Conservation (phyloP, 2,329 filamentous ascomycete genomes). For the Trichoderma oligosporum region DNA sequence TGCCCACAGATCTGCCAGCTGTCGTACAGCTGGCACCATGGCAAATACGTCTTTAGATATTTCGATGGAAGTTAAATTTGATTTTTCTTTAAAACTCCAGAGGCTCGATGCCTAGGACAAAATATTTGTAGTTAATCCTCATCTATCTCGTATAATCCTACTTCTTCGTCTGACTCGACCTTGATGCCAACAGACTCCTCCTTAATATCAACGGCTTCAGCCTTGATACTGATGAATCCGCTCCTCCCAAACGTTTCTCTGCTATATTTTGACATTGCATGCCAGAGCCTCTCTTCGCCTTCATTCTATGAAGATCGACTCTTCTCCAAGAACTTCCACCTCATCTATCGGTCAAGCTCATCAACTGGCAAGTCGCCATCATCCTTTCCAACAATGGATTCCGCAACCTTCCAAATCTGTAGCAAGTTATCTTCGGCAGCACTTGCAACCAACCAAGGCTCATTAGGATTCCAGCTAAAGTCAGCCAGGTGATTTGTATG, state of each 20-base stretch:
- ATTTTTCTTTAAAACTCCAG: constrained; percentile 1
- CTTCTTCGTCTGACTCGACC: neutral
- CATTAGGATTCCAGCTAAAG: constrained; percentile 96
- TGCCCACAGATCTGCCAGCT: constrained; percentile 3
- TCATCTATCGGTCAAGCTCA: constrained; percentile 64
- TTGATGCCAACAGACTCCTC: neutral
- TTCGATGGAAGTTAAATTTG: constrained; percentile 3
- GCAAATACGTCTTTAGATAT: neutral
- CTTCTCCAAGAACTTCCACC: constrained; percentile 34
- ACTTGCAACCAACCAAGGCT: constrained; percentile 93
- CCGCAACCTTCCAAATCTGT: constrained; percentile 87
- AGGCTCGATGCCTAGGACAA: neutral
- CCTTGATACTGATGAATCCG: neutral
- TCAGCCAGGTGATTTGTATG: constrained; percentile 96
- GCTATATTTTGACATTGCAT: constrained; percentile 22
- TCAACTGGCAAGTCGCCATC: constrained; percentile 70
- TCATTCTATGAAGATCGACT: constrained; percentile 32
- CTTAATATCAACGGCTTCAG: neutral
- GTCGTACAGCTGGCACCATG: neutral
- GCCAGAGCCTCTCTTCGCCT: constrained; percentile 25
- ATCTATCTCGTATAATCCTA: neutral
- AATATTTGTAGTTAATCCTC: neutral
- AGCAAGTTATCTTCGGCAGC: constrained; percentile 96
- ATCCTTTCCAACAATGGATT: constrained; percentile 76
- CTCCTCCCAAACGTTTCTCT: constrained; percentile 14